Percentiles rank a stretch among this genome's conserved stretches.
phyloP scores from a whole-genome alignment of 164 flowering plant species.

The Stephania japonica region DNA sequence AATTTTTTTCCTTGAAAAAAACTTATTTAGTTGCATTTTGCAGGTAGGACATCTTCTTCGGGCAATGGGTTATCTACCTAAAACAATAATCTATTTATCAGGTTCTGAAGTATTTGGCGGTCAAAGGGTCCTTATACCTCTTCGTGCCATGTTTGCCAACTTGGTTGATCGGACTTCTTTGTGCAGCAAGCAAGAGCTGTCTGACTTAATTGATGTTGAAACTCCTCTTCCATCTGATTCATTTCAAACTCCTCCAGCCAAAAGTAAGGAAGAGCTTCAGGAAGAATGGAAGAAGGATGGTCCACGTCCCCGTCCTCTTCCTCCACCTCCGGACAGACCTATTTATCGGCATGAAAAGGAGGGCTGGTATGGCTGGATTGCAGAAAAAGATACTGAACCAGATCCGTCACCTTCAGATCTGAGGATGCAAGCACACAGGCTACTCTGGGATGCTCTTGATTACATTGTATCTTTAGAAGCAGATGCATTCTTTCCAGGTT shows the following conservation, averaged over 20 bases:
- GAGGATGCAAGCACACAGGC: slow-evolving; percentile 76
- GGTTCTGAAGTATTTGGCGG: slow-evolving; percentile 96
- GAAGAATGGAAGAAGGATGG: slow-evolving; percentile 91
- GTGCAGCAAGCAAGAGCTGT: slow-evolving; percentile 68
- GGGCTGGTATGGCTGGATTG: slow-evolving; percentile 99
- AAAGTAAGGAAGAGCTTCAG: slow-evolving; percentile 52
- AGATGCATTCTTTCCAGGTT: slow-evolving; percentile 95
- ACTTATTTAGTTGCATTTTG: slow-evolving; percentile 9
- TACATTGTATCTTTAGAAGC: slow-evolving; percentile 89
- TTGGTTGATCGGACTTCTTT: slow-evolving; percentile 75
- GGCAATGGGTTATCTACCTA: slow-evolving; percentile 88
- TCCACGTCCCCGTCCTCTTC: slow-evolving; percentile 99
- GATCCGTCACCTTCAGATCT: slow-evolving; percentile 65
- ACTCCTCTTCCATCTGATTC: slow-evolving; percentile 40
- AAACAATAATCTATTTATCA: slow-evolving; percentile 72
- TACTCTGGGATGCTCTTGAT: slow-evolving; percentile 95
- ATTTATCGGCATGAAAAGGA: slow-evolving; percentile 88
- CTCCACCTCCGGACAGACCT: slow-evolving; percentile 96
- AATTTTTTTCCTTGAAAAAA: not conserved
- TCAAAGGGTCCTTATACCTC: slow-evolving; percentile 78
- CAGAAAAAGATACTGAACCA: slow-evolving; percentile 72
- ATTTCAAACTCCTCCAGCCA: slow-evolving; percentile 38
- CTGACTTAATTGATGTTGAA: slow-evolving; percentile 63
- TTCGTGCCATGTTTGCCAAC: slow-evolving; percentile 84
- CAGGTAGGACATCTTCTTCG: slow-evolving; percentile 94